A percentile compares a stretch with the other conserved stretches of the same genome.
Evolutionary conservation across 2,329 filamentous ascomycete species (phyloP).

Genomic region (Sclerotiophoma versabilis): DNA sequence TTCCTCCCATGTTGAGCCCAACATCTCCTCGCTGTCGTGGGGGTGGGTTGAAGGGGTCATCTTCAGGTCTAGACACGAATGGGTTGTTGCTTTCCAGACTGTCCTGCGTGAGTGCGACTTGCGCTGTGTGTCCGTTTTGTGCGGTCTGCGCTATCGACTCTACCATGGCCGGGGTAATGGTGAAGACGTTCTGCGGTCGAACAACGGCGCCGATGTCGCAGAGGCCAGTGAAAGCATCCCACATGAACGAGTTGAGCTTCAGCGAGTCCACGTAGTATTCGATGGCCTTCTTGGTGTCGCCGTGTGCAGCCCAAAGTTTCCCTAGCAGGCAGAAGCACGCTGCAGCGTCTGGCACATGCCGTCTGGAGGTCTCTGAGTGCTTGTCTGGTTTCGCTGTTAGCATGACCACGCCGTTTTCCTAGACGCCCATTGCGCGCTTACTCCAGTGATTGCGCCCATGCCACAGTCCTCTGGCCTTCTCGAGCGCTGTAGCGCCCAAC

Average conservation of each 20-base stretch:
- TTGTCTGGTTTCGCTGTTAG: conserved; percentile 56
- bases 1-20: conserved; percentile 46
- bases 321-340: conserved; percentile 84
- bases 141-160: conserved; percentile 52
- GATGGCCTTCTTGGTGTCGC: conserved; percentile 81
- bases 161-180: conserved; percentile 70
- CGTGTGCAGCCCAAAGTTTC: conserved; percentile 83
- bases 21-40: conserved; percentile 40
- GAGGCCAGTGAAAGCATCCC: conserved; percentile 91
- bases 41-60: conserved; percentile 56
- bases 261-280: conserved; percentile 87
- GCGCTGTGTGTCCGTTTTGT: conserved; percentile 28
- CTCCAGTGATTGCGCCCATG: conserved; percentile 76
- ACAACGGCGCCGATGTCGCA: conserved; percentile 84
- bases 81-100: conserved; percentile 35
- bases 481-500: conserved; percentile 83
- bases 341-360: conserved; percentile 80
- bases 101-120: conserved; percentile 25
- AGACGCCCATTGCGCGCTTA: conserved; percentile 54
- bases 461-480: conserved; percentile 83
- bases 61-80: conserved; percentile 46
- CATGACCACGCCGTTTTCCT: neutral
- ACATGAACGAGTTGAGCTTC: conserved; percentile 93
- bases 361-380: conserved; percentile 77
- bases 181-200: conserved; percentile 86